A percentile compares a stretch with the other conserved stretches of the same genome.
Evolutionary conservation across 2,329 filamentous ascomycete genomes (phyloP).

Genomic region (Aspergillus glaucus): DNA sequence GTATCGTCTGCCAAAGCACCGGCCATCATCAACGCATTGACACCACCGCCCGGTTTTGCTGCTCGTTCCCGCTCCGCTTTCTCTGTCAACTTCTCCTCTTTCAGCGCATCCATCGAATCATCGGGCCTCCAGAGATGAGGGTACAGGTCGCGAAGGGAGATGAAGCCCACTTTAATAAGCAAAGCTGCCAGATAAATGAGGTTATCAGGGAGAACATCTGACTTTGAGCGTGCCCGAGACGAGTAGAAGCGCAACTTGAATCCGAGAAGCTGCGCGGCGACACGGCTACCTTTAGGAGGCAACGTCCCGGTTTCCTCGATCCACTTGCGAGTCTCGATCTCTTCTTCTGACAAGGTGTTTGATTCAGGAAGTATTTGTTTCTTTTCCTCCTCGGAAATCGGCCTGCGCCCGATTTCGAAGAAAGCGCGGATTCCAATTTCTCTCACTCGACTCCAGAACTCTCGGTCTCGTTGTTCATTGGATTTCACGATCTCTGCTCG

Average conservation of each 20-base stretch:
- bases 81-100: conserved; percentile 64
- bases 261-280: conserved; percentile 88
- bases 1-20: conserved; percentile 83
- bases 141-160: conserved; percentile 85
- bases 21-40: conserved; percentile 81
- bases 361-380: conserved; percentile 41
- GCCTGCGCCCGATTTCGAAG: conserved; percentile 76
- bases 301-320: conserved; percentile 73
- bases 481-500: conserved; percentile 51
- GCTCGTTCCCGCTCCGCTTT: conserved; percentile 70
- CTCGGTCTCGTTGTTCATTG: conserved; percentile 60
- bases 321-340: conserved; percentile 62
- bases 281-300: conserved; percentile 78
- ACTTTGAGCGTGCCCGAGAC: conserved; percentile 65
- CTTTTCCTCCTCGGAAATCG: conserved; percentile 55
- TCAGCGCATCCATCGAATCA: conserved; percentile 70
- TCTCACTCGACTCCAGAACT: conserved; percentile 77
- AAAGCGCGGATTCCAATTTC: conserved; percentile 74
- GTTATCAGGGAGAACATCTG: conserved; percentile 81
- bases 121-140: conserved; percentile 85
- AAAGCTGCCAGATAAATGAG: conserved; percentile 86
- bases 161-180: conserved; percentile 94
- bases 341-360: conserved; percentile 39
- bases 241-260: conserved; percentile 97
- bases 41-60: conserved; percentile 61